phyloP scores from a whole-genome alignment of 2,329 filamentous ascomycete genomes.

The Scortechinia acanthostroma region DNA sequence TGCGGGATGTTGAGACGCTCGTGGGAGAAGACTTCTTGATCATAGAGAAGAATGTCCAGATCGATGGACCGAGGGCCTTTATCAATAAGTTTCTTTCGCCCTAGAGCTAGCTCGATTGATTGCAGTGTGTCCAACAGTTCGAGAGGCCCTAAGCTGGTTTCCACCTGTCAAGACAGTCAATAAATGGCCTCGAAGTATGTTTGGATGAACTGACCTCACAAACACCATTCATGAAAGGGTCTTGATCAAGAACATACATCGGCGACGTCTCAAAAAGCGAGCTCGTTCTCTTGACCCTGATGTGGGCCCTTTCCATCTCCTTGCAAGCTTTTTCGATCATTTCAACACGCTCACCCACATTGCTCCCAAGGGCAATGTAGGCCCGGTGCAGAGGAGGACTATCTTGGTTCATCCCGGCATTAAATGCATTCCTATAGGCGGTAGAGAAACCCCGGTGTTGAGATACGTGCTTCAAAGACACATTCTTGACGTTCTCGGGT shows the following conservation, averaged over 20 bases:
- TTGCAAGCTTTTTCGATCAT: constrained; percentile 80
- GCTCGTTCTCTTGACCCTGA: constrained; percentile 74
- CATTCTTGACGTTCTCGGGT: no score
- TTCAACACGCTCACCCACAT: constrained; percentile 76
- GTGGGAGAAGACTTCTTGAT: constrained; percentile 54
- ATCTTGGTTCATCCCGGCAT: constrained; percentile 8
- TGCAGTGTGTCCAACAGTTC: constrained; percentile 76
- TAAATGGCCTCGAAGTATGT: constrained; percentile 5
- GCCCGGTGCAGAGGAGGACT: no score
- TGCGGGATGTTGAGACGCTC: constrained; percentile 80
- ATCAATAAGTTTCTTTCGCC: constrained; percentile 76
- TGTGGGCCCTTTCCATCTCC: constrained; percentile 67
- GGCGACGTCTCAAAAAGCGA: constrained; percentile 88
- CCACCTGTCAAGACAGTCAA: constrained; percentile 46
- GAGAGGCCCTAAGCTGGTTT: constrained; percentile 70
- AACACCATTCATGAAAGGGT: constrained; percentile 81
- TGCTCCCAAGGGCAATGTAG: constrained; percentile 86
- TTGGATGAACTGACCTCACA: constrained; percentile 64
- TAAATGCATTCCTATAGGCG: constrained; percentile 2
- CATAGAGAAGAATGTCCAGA: constrained; percentile 83
- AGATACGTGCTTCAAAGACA: no score
- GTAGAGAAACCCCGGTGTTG: no score
- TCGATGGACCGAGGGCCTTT: constrained; percentile 95
- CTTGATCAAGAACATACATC: constrained; percentile 92
- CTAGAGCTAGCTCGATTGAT: constrained; percentile 72